Evolutionary conservation across 2,329 filamentous ascomycete genomes (phyloP), one percentile per base, ranked within the genome.

Genomic region (Arthrocladium fulminans): DNA sequence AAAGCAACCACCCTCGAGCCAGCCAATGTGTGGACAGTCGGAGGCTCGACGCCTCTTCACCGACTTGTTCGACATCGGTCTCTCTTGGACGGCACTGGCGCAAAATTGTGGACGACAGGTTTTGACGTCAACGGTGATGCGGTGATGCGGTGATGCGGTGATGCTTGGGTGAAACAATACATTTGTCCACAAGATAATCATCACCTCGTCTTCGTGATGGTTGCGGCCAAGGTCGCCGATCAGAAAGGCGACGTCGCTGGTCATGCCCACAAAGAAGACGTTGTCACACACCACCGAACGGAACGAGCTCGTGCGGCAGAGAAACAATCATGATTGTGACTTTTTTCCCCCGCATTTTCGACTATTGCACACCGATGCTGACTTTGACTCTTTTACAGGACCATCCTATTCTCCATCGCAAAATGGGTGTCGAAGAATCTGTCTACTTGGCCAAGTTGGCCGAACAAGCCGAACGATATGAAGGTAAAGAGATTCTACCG

Each of bases 401-500:
- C 22, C 23, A 46, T 24, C 17, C 23, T 22, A 30, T 24, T 19
- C n/a, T 34, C 41, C 27, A 61, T 69, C 73, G 69, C 78, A 89
- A 77, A 77, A 97, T 97, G 90, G 88, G 86, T 82, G 88, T 95
- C 80, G 90, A 97, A 81, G 89, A 97, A 77, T 90, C 89, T 66
- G 92, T 98, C 68, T 97, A 97, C 75, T 85, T 97, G 72, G 92
- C 92, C 76, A 97, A 97, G 88, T 86, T 98, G 73, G 92, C 92
- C 70, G 92, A 98, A 84, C 92, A 98, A 83, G 92, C 92, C 73
- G 92, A 98, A 84, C 90, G 92, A 72, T 98, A 98, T 76, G 92
- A 98, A 80, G 92, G 92, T 97, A 76, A 66, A 79, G 66, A 59
- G n/a, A 73, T 48, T 22, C 43, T 15, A 24, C 45, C 39, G 44